Evolutionary conservation across 345 rosid species (phyloP).

Genomic region (Microcos paniculata): DNA sequence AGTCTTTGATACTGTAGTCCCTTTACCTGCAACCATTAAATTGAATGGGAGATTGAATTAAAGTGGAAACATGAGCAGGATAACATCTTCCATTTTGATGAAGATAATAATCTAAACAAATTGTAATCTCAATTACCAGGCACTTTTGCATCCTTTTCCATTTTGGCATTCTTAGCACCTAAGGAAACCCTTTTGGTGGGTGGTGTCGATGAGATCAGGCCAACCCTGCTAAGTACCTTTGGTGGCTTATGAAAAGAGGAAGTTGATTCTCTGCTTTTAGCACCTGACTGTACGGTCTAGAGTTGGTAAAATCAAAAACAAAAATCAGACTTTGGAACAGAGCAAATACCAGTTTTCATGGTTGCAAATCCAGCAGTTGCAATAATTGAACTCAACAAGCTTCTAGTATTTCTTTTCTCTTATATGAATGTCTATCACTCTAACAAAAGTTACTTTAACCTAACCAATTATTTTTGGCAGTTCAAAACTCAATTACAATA

Average conservation of each 20-base stretch:
- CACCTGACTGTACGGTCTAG: constrained; percentile 37
- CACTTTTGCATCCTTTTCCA: constrained; percentile 46
- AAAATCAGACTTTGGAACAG: neutral
- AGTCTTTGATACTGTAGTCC: constrained; percentile 34
- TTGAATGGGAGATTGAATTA: constrained; percentile 4
- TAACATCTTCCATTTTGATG: neutral
- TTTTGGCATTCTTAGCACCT: constrained; percentile 48
- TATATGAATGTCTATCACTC: neutral
- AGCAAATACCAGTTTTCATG: neutral
- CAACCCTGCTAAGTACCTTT: constrained; percentile 33
- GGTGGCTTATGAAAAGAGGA: constrained; percentile 53
- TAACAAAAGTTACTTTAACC: neutral
- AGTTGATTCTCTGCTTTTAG: constrained; percentile 33
- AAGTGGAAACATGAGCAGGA: constrained; percentile 12
- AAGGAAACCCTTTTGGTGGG: constrained; percentile 52
- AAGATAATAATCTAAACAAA: neutral
- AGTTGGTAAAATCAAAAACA: neutral
- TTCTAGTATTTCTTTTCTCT: neutral
- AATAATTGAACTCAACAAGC: neutral
- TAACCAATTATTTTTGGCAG: neutral
- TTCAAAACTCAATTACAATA: neutral
- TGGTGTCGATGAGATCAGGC: constrained; percentile 37
- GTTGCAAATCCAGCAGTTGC: neutral
- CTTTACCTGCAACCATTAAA: constrained; percentile 47
- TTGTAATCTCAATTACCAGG: constrained; percentile 29